These are phyloP conservation scores for Wickerhamiella siamensis DNA, from an alignment of 805 yeast genomes.

Conservation along the genomic window DNA sequence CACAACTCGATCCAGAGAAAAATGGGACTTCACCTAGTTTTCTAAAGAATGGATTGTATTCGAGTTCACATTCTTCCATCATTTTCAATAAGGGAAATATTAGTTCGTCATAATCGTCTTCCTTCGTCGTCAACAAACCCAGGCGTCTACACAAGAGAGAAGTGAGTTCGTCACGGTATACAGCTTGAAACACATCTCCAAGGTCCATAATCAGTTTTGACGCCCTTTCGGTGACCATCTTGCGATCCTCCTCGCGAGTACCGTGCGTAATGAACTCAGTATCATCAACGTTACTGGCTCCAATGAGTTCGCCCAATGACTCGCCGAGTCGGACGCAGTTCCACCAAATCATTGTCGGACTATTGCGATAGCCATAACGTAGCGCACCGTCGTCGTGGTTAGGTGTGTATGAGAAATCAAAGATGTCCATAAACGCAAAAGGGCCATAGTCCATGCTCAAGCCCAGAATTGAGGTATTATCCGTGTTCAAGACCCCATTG, in stretches of 20 bases:
- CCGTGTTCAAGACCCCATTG: constrained; percentile 91
- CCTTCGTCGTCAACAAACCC: constrained; percentile 39
- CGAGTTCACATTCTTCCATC: constrained; percentile 48
- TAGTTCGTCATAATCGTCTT: constrained; percentile 28
- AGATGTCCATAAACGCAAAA: constrained; percentile 76
- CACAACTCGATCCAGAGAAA: constrained; percentile 23
- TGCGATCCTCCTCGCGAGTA: constrained; percentile 35
- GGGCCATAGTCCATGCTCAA: constrained; percentile 90
- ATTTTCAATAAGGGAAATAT: constrained; percentile 48
- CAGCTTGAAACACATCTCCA: constrained; percentile 49
- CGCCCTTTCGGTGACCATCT: constrained; percentile 37
- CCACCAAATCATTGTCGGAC: constrained; percentile 88
- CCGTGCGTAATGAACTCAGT: constrained; percentile 28
- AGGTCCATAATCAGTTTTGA: constrained; percentile 53
- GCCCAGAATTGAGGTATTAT: constrained; percentile 82
- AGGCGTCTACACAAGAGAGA: constrained; percentile 47
- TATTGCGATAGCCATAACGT: constrained; percentile 69
- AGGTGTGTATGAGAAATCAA: constrained; percentile 70
- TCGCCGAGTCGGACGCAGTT: constrained; percentile 77
- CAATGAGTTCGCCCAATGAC: constrained; percentile 64
- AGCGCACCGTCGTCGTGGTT: constrained; percentile 68
- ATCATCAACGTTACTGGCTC: constrained; percentile 45
- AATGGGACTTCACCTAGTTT: constrained; percentile 38
- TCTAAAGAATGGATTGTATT: constrained; percentile 68
- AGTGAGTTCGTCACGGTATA: constrained; percentile 45